Base-by-base conservation (phyloP, 148 eudicot species). In the Amaranthus hypochondriacus region DNA sequence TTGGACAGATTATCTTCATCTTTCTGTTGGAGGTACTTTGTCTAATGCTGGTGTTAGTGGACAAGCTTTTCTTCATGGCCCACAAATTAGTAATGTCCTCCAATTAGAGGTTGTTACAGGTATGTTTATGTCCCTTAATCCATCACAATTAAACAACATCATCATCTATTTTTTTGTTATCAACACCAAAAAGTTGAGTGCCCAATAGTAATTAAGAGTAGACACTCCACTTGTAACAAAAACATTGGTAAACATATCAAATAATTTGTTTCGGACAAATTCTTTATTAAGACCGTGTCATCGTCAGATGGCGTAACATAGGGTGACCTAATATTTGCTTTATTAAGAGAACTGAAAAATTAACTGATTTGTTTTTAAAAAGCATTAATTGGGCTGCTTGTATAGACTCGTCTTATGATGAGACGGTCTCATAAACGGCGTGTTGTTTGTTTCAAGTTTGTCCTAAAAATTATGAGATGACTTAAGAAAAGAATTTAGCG, bases 41-140 rank as follows among this genome's bases (percentile, higher is more conserved):
- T 94, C 98, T 65, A 91, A 91, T 79, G 97, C 90, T 6, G 98
- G 98, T 7, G 75, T 94, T 43, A 94, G 98, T 69, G 98, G 97
- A 1, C 98, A 91, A 75, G 88, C 97, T 3, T 94, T 91, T 69
- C 75, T 71, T 18, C 90, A 94, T 75, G 98, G 98, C 61, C 98
- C 98, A 13, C 98, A 94, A 74, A 88, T 94, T 65, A 89, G 87
- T 75, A 91, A 94, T 76, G 97, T 94, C 65, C 83, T 73, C 21
- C 87, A 87, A 70, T 85, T 94, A 52, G 91, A 94, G 51, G 96
- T 94, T 70, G 90, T 94, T 63, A 94, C 97, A 81, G 98, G 98
- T 93, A 56, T 59, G 89, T 83, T 5, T 46, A 48, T 72, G 52
- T 55, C 54, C 14, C 63, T 15, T 48, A 57, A 58, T 5, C 54